Base-by-base conservation (phyloP, 768 basidiomycete species). In the Pluteus cervinus region DNA sequence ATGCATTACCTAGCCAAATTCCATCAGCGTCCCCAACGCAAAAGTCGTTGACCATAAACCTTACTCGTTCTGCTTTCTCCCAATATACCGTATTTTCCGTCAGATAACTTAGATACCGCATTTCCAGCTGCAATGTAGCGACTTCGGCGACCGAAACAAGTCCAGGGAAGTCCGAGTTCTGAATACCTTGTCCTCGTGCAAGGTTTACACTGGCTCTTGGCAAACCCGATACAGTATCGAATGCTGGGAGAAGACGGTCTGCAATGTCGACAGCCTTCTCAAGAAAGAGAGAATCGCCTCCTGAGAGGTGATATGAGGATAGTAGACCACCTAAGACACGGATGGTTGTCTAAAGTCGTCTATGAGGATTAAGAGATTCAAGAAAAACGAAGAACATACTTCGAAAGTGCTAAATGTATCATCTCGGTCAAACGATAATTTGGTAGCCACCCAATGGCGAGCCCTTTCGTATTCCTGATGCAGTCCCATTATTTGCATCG, bases 251-350 rank as follows among this genome's bases (percentile, higher is more conserved):
- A 8, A 97, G 74, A n/a, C 92, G 73, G 49, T 91, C 80, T 10
- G 79, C 92, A 2, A 98, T 77, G 38, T 96, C 91, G 7, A 68
- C 59, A 1, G 93, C 89, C 43, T 79, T 80, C 40, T 80, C 67
- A 7, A 96, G 73, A 54, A 77, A 90, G 3, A 93, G 49, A 4
- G 65, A 48, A 42, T 92, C 84, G 22, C 74, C 62, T 2, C 57
- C 69, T 0, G 87, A 81, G 7, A 96, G 71, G 50, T 91, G 78
- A 52, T 90, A 81, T 1, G 91, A 85, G 2, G 91, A 80, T 2
- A 97, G 67, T 4, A 98, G 73, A 1, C 94, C 94, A 7, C 94
- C 93, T 3, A 98, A 69, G 1, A 94, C 75, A 16, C 93, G 81
- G 36, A 96, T 97, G 0, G 91, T 96, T 1, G 87, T 92, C 89